Conservation (phyloP, 164 flowering plant genomes). For the Nymphaea colorata region DNA sequence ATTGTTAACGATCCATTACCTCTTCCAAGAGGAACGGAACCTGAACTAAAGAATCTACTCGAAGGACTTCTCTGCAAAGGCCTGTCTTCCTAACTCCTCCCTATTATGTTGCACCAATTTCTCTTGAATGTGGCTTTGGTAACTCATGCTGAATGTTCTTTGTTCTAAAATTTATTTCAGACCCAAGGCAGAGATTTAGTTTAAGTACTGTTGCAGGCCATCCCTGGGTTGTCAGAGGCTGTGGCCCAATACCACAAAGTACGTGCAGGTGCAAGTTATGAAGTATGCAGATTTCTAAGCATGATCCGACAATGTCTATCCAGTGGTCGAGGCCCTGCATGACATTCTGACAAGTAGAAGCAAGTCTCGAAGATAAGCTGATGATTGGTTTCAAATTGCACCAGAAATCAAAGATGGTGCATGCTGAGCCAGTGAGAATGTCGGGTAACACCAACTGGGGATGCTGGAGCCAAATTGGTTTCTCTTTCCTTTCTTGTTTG, state of each 20-base stretch:
- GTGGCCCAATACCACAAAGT: constrained; percentile 59
- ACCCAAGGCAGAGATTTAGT: constrained; percentile 53
- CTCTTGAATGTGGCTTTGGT: background rate
- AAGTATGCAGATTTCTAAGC: background rate
- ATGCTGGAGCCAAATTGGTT: background rate
- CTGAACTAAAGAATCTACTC: constrained; percentile 46
- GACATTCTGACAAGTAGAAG: no score
- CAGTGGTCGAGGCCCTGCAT: no score
- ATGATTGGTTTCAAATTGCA: background rate
- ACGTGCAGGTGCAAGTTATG: constrained; percentile 58
- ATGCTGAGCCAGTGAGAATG: background rate
- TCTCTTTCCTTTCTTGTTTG: no score
- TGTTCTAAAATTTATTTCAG: constrained; percentile 19
- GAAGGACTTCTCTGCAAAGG: constrained; percentile 92
- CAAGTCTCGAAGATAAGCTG: no score
- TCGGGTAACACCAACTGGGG: background rate
- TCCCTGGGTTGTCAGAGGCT: constrained; percentile 64
- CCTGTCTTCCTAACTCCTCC: constrained; percentile 8
- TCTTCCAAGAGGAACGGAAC: constrained; percentile 44
- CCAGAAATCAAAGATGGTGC: background rate
- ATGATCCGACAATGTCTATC: no score
- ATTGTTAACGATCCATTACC: constrained; percentile 56
- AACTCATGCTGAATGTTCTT: background rate
- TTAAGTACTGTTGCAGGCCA: constrained; percentile 51
- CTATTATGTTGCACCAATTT: background rate